Evolutionary conservation across 2,329 filamentous ascomycete genomes (phyloP).

Genomic region (Colletotrichum kahawae): DNA sequence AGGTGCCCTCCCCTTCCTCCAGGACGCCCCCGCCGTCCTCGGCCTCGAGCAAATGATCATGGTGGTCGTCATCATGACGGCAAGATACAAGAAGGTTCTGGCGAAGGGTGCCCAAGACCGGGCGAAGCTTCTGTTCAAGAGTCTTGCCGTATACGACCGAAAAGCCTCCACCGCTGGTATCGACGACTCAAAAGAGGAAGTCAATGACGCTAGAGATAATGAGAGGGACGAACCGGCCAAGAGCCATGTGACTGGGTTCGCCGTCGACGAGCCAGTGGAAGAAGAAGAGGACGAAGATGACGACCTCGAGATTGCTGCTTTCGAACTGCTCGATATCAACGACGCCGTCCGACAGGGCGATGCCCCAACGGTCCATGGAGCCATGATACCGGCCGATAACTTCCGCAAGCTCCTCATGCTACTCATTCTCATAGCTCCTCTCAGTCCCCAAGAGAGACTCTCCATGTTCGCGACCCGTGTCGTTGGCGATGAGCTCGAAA

Average conservation of each 20-base stretch:
- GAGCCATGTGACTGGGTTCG: conserved; percentile 44
- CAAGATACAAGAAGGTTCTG: conserved; percentile 69
- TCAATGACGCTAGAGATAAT: neutral
- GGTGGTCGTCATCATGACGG: conserved; percentile 74
- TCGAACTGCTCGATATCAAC: conserved; percentile 70
- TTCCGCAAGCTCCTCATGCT: conserved; percentile 74
- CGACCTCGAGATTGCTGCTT: conserved; percentile 70
- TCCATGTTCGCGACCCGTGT: conserved; percentile 65
- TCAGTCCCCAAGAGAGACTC: conserved; percentile 68
- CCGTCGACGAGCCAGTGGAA: conserved; percentile 49
- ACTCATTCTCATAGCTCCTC: conserved; percentile 68
- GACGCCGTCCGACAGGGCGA: conserved; percentile 63
- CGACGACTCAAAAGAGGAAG: neutral
- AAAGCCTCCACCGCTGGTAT: conserved; percentile 43
- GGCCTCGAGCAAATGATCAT: conserved; percentile 74
- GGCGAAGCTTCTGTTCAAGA: conserved; percentile 71
- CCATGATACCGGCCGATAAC: conserved; percentile 77
- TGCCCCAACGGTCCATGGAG: conserved; percentile 58
- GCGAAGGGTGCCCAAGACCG: conserved; percentile 62
- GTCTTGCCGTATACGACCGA: conserved; percentile 74
- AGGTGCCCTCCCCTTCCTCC: conserved; percentile 75
- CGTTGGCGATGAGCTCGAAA: conserved; percentile 58
- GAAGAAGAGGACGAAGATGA: conserved; percentile 59
- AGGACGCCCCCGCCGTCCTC: conserved; percentile 72
- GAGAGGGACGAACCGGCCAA: conserved; percentile 5